These are phyloP conservation scores for Obelidium mucronatum DNA, from an alignment of 192 early-diverging fungal species.

Conservation along the genomic window DNA sequence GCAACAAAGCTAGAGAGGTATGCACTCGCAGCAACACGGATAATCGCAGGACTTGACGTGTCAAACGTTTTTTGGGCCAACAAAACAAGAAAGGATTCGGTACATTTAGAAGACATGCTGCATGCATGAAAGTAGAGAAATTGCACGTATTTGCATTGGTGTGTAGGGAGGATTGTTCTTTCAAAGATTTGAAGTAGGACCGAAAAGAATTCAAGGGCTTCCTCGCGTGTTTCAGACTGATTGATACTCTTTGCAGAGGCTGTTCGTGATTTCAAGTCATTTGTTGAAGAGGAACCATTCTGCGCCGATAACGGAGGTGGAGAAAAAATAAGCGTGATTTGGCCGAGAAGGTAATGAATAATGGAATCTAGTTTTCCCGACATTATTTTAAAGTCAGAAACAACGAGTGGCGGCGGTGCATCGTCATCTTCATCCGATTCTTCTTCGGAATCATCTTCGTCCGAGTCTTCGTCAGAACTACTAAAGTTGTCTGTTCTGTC, in stretches of 20 bases:
- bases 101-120: constrained; percentile 69
- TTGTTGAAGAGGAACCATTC: neutral
- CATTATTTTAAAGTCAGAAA: constrained; percentile 27
- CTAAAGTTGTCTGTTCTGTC: too few species aligned
- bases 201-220: constrained; percentile 62
- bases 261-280: neutral
- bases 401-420: constrained; percentile 24
- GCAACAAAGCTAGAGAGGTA: constrained; percentile 91
- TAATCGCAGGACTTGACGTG: constrained; percentile 65
- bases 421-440: constrained; percentile 38
- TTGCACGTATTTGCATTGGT: constrained; percentile 90
- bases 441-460: constrained; percentile 39
- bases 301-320: constrained; percentile 31
- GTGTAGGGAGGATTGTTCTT: constrained; percentile 79
- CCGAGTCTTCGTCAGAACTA: neutral
- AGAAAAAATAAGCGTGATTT: constrained; percentile 18
- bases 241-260: neutral
- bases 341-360: constrained; percentile 32
- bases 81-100: constrained; percentile 81
- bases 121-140: constrained; percentile 89
- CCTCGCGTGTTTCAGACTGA: constrained; percentile 24
- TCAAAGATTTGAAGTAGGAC: constrained; percentile 82
- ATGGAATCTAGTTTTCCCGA: constrained; percentile 48
- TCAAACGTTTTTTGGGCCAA: constrained; percentile 69
- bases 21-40: constrained; percentile 78